Conservation (phyloP, 2,329 filamentous ascomycete genomes). For the Cephalotrichum gorgonifer region DNA sequence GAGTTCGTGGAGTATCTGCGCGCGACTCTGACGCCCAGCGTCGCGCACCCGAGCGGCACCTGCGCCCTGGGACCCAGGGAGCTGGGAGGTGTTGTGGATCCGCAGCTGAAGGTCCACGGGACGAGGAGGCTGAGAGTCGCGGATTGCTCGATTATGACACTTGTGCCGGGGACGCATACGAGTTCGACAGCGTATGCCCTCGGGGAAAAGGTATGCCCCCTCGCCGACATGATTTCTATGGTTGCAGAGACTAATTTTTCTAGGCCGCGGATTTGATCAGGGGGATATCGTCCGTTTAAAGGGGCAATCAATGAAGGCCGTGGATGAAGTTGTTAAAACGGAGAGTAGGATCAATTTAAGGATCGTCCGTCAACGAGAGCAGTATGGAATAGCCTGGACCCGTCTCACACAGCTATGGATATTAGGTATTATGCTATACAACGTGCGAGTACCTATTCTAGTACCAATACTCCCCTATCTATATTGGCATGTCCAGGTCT, state of each 20-base stretch:
- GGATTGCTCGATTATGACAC: conserved; percentile 28
- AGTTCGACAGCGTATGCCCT: conserved; percentile 34
- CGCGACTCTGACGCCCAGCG: conserved; percentile 4
- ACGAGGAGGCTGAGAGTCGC: conserved; percentile 26
- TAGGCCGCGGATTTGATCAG: neutral
- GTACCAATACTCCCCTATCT: neutral
- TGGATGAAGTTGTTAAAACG: neutral
- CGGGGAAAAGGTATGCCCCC: conserved; percentile 24
- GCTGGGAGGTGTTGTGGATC: conserved; percentile 8
- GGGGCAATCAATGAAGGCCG: neutral
- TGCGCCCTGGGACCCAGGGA: conserved; percentile 7
- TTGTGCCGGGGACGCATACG: conserved; percentile 29
- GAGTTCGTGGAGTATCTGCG: conserved; percentile 12
- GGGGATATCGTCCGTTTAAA: neutral
- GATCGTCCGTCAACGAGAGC: too few relatives aligned
- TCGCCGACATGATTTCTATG: neutral
- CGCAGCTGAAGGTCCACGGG: conserved; percentile 25
- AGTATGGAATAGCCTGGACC: too few relatives aligned
- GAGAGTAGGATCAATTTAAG: too few relatives aligned
- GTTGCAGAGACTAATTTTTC: neutral
- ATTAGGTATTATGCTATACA: neutral
- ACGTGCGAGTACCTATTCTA: too few relatives aligned
- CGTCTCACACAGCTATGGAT: neutral
- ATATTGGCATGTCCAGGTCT: neutral
- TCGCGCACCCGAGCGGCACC: conserved; percentile 9